These are phyloP conservation scores for Hericium alpestre DNA, from an alignment of 768 basidiomycete species.

Conservation along the genomic window DNA sequence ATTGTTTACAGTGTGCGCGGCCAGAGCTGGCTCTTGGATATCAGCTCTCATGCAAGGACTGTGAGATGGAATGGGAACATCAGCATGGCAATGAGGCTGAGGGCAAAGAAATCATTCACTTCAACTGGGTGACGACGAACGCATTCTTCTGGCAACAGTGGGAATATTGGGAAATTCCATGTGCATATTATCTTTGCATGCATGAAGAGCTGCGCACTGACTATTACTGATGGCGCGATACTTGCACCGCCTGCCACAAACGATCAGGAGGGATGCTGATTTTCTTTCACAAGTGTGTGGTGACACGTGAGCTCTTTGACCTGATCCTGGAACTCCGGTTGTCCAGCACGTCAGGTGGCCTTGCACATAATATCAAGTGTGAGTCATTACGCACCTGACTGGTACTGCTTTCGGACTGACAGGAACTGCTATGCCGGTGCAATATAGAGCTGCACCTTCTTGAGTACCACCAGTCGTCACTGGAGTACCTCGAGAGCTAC, in stretches of 20 bases:
- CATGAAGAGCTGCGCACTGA: background rate
- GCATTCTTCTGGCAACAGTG: background rate
- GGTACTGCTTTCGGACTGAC: background rate
- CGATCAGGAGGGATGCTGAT: background rate
- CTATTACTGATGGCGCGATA: background rate
- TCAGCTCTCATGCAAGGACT: background rate
- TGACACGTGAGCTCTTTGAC: background rate
- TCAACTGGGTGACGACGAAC: background rate
- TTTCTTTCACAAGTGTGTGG: background rate
- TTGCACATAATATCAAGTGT: background rate
- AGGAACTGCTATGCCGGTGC: background rate
- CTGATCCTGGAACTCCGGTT: background rate
- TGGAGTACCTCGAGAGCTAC: background rate
- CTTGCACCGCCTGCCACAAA: too few relatives aligned
- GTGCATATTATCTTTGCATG: background rate
- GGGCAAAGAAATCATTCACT: background rate
- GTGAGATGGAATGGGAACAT: background rate
- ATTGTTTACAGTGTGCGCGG: background rate
- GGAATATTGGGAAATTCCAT: background rate
- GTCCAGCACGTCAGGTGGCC: background rate
- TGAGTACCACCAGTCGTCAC: background rate
- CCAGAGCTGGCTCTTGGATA: background rate
- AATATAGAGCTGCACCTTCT: background rate
- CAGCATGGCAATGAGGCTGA: too few relatives aligned
- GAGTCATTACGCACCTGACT: background rate